Base-by-base conservation (phyloP, 1,284 basidiomycete species). In the Termitomyces sp. region DNA sequence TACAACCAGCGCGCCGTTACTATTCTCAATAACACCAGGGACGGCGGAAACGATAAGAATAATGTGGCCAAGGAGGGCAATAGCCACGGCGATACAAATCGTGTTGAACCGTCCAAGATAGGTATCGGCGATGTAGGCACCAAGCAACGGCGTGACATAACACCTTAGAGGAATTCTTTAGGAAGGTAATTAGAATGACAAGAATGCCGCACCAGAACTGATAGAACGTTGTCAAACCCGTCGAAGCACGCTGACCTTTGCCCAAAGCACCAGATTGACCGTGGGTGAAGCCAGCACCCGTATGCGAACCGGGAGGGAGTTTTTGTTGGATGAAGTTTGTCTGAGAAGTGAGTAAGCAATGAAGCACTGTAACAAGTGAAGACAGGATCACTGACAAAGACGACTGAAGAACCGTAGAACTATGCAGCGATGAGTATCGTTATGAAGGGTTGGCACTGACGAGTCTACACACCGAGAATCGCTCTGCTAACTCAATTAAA, bases 51-150 rank as follows among this genome's bases (percentile, higher is more conserved):
- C 69, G 61, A 92, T 80, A 61, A 94, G 82, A 60, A 94, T 74
- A 56, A 89, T 70, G 67, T 94, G 91, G 0, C 87, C 86, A 34
- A 88, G 24, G 52, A 86, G 69, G 1, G 81, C 76, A 45, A 92
- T 67, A 7, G 31, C 73, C 41, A 87, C 73, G 10, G 81, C 77
- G 54, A 80, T 68, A 59, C 77, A 79, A 60, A 90, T 78, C 1
- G 88, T 88, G 68, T 88, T 88, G 77, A 80, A 91, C 19, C 88
- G 81, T 40, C 88, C 89, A 76, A 79, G 84, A 50, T 81, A 77
- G 9, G 85, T 82, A 65, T 90, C 88, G n/a, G 89, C 86, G 42
- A 92, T 72, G 64, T 84, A 89, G 0, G 83, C 86, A n/a, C 86
- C 86, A 9, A 79, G 65, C 0, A 88, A 72, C 1, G 85, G 85